Conservation (phyloP, 23 red algal species). For the Gracilaria vermiculophylla region DNA sequence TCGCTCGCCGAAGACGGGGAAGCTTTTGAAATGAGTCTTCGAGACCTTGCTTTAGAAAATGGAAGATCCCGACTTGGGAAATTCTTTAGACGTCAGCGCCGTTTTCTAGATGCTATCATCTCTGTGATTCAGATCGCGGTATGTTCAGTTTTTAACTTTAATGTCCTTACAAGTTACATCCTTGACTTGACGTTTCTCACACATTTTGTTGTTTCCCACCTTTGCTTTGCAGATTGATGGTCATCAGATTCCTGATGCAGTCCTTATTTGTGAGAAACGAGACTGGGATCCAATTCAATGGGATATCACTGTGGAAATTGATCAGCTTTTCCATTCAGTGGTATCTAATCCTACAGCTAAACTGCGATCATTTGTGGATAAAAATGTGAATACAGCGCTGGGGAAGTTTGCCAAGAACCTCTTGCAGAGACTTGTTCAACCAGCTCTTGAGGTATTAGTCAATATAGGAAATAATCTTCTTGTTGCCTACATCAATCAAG, state of each 20-base stretch:
- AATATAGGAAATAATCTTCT: slow-evolving; percentile 6
- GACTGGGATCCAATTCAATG: not conserved
- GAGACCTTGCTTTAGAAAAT: not conserved
- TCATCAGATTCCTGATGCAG: not conserved
- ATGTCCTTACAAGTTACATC: no score
- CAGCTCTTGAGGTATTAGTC: not conserved
- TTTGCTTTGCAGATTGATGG: not conserved
- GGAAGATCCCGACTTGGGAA: not conserved
- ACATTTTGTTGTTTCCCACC: not conserved
- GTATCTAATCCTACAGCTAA: not conserved
- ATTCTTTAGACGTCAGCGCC: not conserved
- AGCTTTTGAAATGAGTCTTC: not conserved
- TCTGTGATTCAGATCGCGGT: not conserved
- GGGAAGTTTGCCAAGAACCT: not conserved
- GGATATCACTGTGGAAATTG: not conserved
- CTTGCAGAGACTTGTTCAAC: not conserved
- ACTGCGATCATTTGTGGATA: not conserved
- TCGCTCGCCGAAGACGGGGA: not conserved
- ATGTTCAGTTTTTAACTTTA: not conserved
- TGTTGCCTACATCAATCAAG: not conserved
- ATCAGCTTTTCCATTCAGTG: slow-evolving; percentile 4
- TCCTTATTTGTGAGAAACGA: not conserved
- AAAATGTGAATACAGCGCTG: not conserved
- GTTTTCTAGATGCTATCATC: not conserved
- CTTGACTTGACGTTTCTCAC: not conserved